Conservation (phyloP, 225 moss, liverwort and hornwort species). For the Lunularia cruciata region DNA sequence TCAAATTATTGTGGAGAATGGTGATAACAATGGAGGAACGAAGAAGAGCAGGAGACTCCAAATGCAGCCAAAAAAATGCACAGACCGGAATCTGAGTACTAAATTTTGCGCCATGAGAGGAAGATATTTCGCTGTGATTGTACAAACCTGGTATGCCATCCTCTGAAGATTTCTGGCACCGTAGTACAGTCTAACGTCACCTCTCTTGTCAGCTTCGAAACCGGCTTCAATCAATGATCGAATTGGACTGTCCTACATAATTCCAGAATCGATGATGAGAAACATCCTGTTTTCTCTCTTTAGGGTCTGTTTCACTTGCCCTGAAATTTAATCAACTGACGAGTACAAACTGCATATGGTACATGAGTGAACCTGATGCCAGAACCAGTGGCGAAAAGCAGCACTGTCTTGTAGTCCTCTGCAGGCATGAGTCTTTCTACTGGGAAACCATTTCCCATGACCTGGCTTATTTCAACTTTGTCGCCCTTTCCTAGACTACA, state of each 20-base stretch:
- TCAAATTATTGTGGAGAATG: no score
- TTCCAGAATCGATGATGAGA: slow-evolving; percentile 22
- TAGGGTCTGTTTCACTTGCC: not conserved
- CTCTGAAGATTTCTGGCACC: slow-evolving; percentile 85
- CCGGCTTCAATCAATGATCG: slow-evolving; percentile 81
- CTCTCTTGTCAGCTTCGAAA: slow-evolving; percentile 66
- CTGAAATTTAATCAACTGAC: not conserved
- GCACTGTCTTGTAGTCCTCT: slow-evolving; percentile 60
- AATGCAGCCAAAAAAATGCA: no score
- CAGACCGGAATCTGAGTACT: no score
- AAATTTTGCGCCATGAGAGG: no score
- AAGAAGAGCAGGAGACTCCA: no score
- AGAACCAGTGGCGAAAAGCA: slow-evolving; percentile 96
- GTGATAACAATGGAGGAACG: no score
- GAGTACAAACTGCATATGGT: not conserved
- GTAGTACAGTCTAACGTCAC: slow-evolving; percentile 88
- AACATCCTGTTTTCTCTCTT: not conserved
- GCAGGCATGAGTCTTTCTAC: slow-evolving; percentile 65
- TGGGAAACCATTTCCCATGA: slow-evolving; percentile 81
- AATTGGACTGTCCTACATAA: slow-evolving; percentile 76
- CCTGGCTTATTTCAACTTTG: slow-evolving; percentile 92
- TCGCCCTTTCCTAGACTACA: slow-evolving; percentile 78
- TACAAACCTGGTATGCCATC: slow-evolving; percentile 92
- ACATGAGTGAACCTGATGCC: slow-evolving; percentile 73
- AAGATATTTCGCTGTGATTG: no score